Evolutionary conservation across 192 early-diverging fungal genomes (phyloP), one percentile per base, ranked within the genome.

Genomic region (Helicostylum pulchrum): DNA sequence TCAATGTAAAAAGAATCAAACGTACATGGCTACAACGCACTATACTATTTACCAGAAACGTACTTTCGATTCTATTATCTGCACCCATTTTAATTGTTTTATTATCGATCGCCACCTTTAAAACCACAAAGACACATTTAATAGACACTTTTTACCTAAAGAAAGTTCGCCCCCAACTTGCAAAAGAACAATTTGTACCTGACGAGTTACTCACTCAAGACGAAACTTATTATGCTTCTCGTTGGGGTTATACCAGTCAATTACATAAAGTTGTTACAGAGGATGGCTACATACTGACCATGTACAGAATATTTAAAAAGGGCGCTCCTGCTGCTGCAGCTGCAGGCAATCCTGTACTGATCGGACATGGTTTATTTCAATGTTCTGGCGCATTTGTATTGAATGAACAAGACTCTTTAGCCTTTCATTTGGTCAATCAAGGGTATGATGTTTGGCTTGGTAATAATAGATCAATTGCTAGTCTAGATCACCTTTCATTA

Each of bases 391-490:
- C 94, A 44, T 94, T 92, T 75, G 83, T 86, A 51, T 83, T 93
- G 1, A 88, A 92, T 73, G 85, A 87, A 71, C 72, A 87, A 48
- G 77, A 81, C 19, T 86, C 88, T 19, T 66, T 98, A 61, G 88
- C 93, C 4, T 93, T 94, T 70, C 74, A 88, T 4, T 83, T 98
- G 20, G 92, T 89, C 4, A 92, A 97, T 56, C 89, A 88, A 17
- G 90, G 90, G 43, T 98, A 93, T 75, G 96, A 98, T 73, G 94
- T 98, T 0, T 98, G 96, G 96, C 66, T 96, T 4, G 96, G 93
- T 21, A 97, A 98, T 67, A 88, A 91, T 19, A 78, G 96, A 23
- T 94, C 93, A 7, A 93, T 57, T 1, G 61, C 23, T 39, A 34
- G 53, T 11, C 21, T 51, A 2, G 51, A 62, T 32, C 68, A 70